phyloP scores from a whole-genome alignment of 2,329 filamentous ascomycete species.

The Calonectria pseudoturangicola region DNA sequence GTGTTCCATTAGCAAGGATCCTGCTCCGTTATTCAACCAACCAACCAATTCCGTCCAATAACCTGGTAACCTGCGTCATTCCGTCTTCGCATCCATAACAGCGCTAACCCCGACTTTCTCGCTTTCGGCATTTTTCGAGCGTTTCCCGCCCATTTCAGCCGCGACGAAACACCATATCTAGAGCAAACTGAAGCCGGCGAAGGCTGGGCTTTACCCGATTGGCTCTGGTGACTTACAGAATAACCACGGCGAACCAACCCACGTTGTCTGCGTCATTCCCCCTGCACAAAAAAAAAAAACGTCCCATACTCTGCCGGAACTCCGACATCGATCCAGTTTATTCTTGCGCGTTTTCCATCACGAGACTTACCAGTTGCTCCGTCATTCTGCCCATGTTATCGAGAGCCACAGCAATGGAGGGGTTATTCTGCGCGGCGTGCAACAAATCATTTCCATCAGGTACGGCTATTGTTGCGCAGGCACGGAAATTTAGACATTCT shows the following conservation, averaged over 20 bases:
- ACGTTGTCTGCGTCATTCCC: background rate
- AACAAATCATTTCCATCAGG: background rate
- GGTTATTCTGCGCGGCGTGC: background rate
- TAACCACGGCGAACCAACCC: background rate
- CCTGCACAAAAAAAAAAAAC: background rate
- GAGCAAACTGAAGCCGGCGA: background rate
- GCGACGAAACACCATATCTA: too few species aligned
- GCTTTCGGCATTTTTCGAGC: too few species aligned
- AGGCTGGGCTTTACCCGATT: background rate
- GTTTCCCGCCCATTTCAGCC: too few species aligned
- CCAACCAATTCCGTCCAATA: too few species aligned
- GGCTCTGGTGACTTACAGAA: background rate
- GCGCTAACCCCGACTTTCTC: too few species aligned
- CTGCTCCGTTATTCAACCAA: too few species aligned
- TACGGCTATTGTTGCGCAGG: background rate
- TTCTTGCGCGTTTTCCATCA: too few species aligned
- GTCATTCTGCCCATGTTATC: background rate
- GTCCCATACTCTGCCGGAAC: background rate
- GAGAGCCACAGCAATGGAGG: background rate
- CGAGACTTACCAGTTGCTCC: background rate
- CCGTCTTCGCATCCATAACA: too few species aligned
- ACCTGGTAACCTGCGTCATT: too few species aligned
- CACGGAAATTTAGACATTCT: background rate
- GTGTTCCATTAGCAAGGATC: too few species aligned
- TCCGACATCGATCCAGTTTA: background rate